Conservation (phyloP, 2,329 filamentous ascomycete species). For the Uncinocarpus reesii region DNA sequence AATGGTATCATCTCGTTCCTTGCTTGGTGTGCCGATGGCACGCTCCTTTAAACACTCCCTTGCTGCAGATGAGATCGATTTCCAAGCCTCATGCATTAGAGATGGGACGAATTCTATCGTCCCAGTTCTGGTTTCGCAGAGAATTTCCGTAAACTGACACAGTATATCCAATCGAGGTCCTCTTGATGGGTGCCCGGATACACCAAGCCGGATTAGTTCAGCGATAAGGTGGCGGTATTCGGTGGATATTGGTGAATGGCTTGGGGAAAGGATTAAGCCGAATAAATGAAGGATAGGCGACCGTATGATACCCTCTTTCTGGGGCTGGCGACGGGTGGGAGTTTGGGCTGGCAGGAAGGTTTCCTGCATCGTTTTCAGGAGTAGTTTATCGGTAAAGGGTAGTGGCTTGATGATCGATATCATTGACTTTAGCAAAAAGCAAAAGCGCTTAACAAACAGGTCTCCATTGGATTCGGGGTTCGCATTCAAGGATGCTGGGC, state of each 20-base stretch:
- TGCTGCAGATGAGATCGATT: conserved; percentile 26
- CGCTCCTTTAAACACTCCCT: conserved; percentile 33
- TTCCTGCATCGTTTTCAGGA: conserved; percentile 45
- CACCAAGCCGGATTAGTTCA: conserved; percentile 26
- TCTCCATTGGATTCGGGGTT: conserved; percentile 23
- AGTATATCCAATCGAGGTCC: conserved; percentile 31
- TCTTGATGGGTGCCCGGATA: conserved; percentile 27
- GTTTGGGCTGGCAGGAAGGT: conserved; percentile 41
- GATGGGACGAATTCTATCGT: conserved; percentile 1
- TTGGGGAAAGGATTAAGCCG: conserved; percentile 24
- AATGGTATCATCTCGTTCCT: conserved; percentile 40
- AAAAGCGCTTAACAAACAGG: conserved; percentile 41
- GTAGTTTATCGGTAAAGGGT: conserved; percentile 42
- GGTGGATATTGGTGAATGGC: conserved; percentile 18
- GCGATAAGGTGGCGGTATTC: conserved; percentile 26
- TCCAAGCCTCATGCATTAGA: conserved; percentile 27
- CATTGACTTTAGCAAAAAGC: conserved; percentile 43
- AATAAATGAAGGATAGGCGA: conserved; percentile 34
- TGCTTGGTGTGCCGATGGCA: conserved; percentile 27
- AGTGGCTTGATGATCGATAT: conserved; percentile 42
- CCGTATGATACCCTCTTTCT: conserved; percentile 23
- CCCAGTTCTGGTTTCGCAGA: conserved; percentile 10
- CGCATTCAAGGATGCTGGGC: conserved; percentile 34
- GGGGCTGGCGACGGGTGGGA: conserved; percentile 26
- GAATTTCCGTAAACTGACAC: conserved; percentile 29